A percentile compares a stretch with the other conserved stretches of the same genome.
Conservation (phyloP, 2,329 filamentous ascomycete species). For the Plenodomus biglobosus region DNA sequence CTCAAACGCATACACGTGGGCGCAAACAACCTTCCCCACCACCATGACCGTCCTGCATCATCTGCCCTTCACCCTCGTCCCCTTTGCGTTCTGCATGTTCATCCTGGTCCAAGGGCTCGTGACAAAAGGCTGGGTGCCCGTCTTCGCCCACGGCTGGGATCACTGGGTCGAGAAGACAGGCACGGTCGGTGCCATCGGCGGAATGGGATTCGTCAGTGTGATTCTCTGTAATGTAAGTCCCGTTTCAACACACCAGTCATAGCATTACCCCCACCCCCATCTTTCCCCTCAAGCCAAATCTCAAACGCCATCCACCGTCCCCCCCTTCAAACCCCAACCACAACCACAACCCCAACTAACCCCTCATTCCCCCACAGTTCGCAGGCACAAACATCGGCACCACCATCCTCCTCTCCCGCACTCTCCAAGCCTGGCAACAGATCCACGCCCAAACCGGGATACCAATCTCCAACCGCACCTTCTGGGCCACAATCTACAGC, state of each 20-base stretch:
- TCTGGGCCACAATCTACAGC: conserved; percentile 73
- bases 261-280: background rate
- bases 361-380: conserved; percentile 53
- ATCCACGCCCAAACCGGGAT: conserved; percentile 56
- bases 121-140: conserved; percentile 72
- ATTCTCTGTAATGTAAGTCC: conserved; percentile 69
- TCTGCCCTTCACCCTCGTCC: conserved; percentile 67
- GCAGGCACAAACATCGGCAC: conserved; percentile 77
- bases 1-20: conserved; percentile 56
- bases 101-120: conserved; percentile 71
- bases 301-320: too few species aligned
- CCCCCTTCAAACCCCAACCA: too few species aligned
- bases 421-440: conserved; percentile 67
- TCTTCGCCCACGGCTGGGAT: conserved; percentile 74
- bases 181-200: conserved; percentile 66
- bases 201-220: conserved; percentile 73
- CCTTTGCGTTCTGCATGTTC: conserved; percentile 75
- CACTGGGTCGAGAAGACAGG: conserved; percentile 71
- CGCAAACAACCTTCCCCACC: conserved; percentile 70
- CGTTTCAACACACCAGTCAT: background rate
- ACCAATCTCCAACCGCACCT: conserved; percentile 64
- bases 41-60: conserved; percentile 65
- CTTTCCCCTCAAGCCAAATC: too few species aligned
- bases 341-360: background rate
- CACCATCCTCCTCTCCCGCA: conserved; percentile 69